Percentiles rank a stretch among this genome's conserved stretches.
Conservation (phyloP, 208 protist genomes). For the Trypanosoma platydactyli region DNA sequence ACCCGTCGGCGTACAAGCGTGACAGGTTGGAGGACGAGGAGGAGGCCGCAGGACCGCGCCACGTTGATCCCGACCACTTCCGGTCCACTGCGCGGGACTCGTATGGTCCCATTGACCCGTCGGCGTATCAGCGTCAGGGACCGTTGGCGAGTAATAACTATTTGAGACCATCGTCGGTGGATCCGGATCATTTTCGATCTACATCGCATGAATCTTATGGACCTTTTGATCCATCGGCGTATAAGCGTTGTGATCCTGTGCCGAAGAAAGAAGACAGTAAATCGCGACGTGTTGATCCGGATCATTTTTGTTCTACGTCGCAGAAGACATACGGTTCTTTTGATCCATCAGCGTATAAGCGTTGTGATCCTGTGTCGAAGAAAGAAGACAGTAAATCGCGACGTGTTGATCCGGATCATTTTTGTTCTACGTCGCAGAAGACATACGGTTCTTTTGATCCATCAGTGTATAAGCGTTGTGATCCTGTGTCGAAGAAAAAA, state of each 20-base stretch:
- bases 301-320: conserved; percentile 65
- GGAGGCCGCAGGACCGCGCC: conserved; percentile 4
- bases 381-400: conserved; percentile 5
- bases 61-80: conserved; percentile 59
- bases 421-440: conserved; percentile 11
- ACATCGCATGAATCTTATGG: conserved; percentile 49
- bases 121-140: conserved; percentile 40
- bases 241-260: conserved; percentile 24
- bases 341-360: conserved; percentile 24
- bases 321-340: conserved; percentile 43
- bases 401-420: conserved; percentile 19
- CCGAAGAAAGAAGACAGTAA: conserved; percentile 7
- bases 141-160: conserved; percentile 3
- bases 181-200: conserved; percentile 67
- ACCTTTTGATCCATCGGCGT: conserved; percentile 36
- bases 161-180: conserved; percentile 21
- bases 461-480: neutral
- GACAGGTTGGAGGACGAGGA: conserved; percentile 5
- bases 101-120: conserved; percentile 39
- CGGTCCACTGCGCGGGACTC: conserved; percentile 44
- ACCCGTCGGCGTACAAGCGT: conserved; percentile 42
- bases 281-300: conserved; percentile 35
- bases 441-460: conserved; percentile 29
- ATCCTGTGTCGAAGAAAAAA: neutral
- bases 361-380: neutral